phyloP scores from a whole-genome alignment of 192 early-diverging fungal genomes.

The Coemansia sp. region DNA sequence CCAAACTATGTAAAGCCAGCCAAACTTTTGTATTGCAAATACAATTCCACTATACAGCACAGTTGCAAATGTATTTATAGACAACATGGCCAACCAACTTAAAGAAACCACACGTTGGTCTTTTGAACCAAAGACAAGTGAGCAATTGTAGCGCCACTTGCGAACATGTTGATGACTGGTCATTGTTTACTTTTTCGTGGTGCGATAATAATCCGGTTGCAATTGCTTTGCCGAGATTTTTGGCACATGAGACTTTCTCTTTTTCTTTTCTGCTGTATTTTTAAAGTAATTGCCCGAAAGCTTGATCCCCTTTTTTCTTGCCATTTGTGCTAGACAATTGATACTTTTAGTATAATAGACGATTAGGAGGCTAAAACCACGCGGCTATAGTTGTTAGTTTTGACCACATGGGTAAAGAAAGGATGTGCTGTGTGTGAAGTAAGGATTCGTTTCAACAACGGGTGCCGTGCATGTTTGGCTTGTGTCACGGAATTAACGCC shows the following conservation, averaged over 20 bases:
- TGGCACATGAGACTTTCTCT: neutral
- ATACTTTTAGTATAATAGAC: neutral
- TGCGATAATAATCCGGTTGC: too few species aligned
- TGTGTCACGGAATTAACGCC: neutral
- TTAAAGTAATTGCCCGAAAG: neutral
- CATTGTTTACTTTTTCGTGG: too few species aligned
- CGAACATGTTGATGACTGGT: too few species aligned
- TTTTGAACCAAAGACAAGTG: too few species aligned
- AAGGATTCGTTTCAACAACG: neutral
- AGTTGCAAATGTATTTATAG: too few species aligned
- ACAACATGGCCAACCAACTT: too few species aligned
- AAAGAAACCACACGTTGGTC: too few species aligned
- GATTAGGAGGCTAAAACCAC: neutral
- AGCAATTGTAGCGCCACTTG: too few species aligned
- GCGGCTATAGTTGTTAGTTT: neutral
- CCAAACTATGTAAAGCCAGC: too few species aligned
- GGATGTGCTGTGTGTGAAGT: neutral
- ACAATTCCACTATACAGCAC: too few species aligned
- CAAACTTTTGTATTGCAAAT: too few species aligned
- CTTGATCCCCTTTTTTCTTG: neutral
- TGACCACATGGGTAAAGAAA: neutral
- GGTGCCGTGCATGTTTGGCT: neutral
- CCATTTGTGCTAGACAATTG: neutral
- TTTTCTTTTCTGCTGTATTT: neutral
- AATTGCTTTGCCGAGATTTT: neutral